Evolutionary conservation across 1,139 yeast genomes (phyloP), one percentile per base, ranked within the genome.

Genomic region (Diutina ranongensis): DNA sequence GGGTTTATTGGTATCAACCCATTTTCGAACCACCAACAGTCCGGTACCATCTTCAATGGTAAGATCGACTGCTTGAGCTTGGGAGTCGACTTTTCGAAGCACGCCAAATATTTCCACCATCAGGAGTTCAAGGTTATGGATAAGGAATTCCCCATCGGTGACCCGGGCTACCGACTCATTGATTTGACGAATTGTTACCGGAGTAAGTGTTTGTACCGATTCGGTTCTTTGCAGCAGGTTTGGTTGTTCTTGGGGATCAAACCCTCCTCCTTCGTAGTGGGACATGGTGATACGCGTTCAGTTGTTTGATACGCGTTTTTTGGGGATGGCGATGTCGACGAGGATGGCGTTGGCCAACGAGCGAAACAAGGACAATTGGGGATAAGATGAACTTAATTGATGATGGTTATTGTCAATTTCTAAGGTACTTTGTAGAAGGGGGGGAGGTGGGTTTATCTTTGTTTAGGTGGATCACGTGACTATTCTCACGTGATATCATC

Each of bases 41-140:
- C 94, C 95, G 0, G 96, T 83, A 3, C 95, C 95, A 58, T 89
- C 97, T 55, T 87, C 95, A 19, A 87, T 58, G 25, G 80, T 74
- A 48, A 83, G 62, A 13, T 67, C 64, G 36, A 80, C 64, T 9
- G 76, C 68, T 19, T 81, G 69, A 0, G 81, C 71, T 45, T 73
- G 72, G 46, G 75, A 76, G 13, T 71, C 72, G 22, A 82, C 74
- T 48, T 74, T 73, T 54, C 88, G 70, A 38, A 83, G 70, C 33
- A 79, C 76, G 1, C 86, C 94, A 15, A 81, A 78, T 52, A 83
- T 71, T 25, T 79, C 69, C 27, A 83, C 78, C 63, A 75, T 68
- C 53, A 72, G 77, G 47, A 82, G 65, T 45, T 76, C 79, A 45
- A 75, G 76, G 46, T 80, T 83, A 56, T 84, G 80, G 35, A 83